phyloP scores from a whole-genome alignment of 768 basidiomycete species.

The Psilocybe cyanescens region DNA sequence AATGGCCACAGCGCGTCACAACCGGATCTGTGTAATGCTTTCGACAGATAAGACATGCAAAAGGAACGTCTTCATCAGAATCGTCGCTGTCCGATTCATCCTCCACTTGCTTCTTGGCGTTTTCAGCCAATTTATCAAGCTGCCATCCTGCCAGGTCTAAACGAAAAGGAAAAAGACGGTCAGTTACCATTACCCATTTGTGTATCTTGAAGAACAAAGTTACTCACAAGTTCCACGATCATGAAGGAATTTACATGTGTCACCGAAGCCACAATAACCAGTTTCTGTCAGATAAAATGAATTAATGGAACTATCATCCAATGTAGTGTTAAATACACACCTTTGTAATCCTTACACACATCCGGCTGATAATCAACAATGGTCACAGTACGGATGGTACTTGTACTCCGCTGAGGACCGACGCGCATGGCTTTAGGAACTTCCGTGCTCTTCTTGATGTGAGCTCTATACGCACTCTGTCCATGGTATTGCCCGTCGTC shows the following conservation, averaged over 20 bases:
- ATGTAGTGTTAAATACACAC: constrained; percentile 45
- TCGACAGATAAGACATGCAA: constrained; percentile 97
- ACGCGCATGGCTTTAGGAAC: constrained; percentile 87
- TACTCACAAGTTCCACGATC: constrained; percentile 92
- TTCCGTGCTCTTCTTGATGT: constrained; percentile 82
- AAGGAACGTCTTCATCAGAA: constrained; percentile 89
- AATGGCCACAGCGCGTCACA: constrained; percentile 95
- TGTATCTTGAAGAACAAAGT: constrained; percentile 6
- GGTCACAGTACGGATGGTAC: constrained; percentile 92
- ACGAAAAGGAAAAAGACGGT: constrained; percentile 7
- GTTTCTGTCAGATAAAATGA: constrained; percentile 65
- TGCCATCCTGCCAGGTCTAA: constrained; percentile 98
- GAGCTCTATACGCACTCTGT: constrained; percentile 77
- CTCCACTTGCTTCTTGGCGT: constrained; percentile 62
- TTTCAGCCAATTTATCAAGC: constrained; percentile 89
- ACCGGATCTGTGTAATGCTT: constrained; percentile 95
- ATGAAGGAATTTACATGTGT: constrained; percentile 98
- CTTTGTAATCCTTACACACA: constrained; percentile 99
- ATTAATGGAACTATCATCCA: constrained; percentile 3
- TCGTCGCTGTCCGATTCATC: constrained; percentile 62
- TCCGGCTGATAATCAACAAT: constrained; percentile 98
- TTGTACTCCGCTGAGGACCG: constrained; percentile 76
- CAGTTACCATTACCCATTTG: constrained; percentile 3
- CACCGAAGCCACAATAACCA: constrained; percentile 98
- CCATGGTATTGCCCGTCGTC: constrained; percentile 91